Percentiles rank a stretch among this genome's conserved stretches.
Evolutionary conservation across 108 stramenopile species (phyloP).

Genomic region (Pseudonitzschia multiseries): DNA sequence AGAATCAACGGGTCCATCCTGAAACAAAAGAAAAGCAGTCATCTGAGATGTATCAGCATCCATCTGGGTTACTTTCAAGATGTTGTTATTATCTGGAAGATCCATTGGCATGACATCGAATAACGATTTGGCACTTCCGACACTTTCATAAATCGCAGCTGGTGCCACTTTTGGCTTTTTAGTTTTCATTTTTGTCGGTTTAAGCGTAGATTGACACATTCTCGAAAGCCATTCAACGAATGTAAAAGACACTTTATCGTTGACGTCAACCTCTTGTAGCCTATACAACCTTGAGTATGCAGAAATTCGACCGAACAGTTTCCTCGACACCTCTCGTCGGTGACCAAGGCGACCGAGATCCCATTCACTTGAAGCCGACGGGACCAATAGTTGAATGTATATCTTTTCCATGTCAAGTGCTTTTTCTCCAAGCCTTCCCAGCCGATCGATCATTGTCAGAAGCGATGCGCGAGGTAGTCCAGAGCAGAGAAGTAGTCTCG

Average conservation of each 20-base stretch:
- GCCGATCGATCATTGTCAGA: conserved; percentile 63
- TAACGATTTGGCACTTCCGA: conserved; percentile 18
- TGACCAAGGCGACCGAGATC: conserved; percentile 54
- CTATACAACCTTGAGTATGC: conserved; percentile 52
- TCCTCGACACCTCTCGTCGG: conserved; percentile 42
- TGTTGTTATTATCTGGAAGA: not conserved
- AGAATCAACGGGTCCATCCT: not conserved
- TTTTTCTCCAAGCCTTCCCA: conserved; percentile 56
- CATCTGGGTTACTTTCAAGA: not conserved
- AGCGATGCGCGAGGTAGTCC: conserved; percentile 63
- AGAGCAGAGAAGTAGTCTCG: conserved; percentile 75
- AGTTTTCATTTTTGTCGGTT: conserved; percentile 30
- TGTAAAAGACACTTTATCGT: conserved; percentile 30
- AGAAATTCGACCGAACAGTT: conserved; percentile 60
- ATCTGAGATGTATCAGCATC: conserved; percentile 31
- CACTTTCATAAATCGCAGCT: conserved; percentile 7
- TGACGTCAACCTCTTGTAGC: conserved; percentile 9
- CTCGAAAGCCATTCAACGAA: conserved; percentile 57
- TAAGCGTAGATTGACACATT: conserved; percentile 18
- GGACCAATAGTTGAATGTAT: conserved; percentile 48
- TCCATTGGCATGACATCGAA: conserved; percentile 14
- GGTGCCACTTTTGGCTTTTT: conserved; percentile 26
- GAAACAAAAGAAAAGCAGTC: conserved; percentile 28
- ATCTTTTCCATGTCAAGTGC: conserved; percentile 35
- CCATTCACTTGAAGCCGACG: conserved; percentile 69